Percentiles rank a stretch among this genome's conserved stretches.
These are phyloP conservation scores for Colletotrichum plurivorum DNA, from an alignment of 2,329 filamentous ascomycete species.

Conservation along the genomic window DNA sequence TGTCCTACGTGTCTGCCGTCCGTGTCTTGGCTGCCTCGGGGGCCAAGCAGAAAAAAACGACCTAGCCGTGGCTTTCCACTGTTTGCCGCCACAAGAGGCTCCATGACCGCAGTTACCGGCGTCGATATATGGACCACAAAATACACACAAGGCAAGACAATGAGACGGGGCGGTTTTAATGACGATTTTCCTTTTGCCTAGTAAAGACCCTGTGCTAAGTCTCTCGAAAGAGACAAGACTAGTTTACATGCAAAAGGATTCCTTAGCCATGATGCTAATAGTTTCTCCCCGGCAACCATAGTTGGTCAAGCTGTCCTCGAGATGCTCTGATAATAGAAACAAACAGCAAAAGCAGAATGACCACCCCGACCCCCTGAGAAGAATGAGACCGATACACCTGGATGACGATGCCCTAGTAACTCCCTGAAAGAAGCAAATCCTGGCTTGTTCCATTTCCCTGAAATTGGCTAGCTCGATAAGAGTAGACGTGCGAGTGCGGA, in stretches of 20 bases:
- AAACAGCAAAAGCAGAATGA: slow-evolving; percentile 5
- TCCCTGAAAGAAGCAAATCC: slow-evolving; percentile 22
- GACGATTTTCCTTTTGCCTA: no score
- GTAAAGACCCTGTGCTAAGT: neutral
- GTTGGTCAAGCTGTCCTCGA: slow-evolving; percentile 7
- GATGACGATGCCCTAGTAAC: slow-evolving; percentile 8
- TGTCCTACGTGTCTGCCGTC: neutral
- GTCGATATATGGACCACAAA: no score
- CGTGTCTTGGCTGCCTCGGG: slow-evolving; percentile 16
- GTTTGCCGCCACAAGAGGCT: neutral
- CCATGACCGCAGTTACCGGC: no score
- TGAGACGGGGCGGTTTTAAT: no score
- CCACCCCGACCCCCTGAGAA: neutral
- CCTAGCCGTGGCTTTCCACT: neutral
- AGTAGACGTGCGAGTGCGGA: neutral
- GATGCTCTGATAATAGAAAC: slow-evolving; percentile 17
- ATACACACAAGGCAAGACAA: no score
- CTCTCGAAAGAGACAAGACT: slow-evolving; percentile 4
- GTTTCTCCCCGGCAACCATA: slow-evolving; percentile 3
- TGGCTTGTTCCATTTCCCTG: slow-evolving; percentile 11
- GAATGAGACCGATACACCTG: slow-evolving; percentile 8
- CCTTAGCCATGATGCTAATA: slow-evolving; percentile 13
- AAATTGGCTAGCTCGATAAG: slow-evolving; percentile 12
- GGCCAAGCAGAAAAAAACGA: neutral
- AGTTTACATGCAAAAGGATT: slow-evolving; percentile 19